phyloP scores from a whole-genome alignment of 202 grass and related monocot genomes.

The Carex sylvatica region DNA sequence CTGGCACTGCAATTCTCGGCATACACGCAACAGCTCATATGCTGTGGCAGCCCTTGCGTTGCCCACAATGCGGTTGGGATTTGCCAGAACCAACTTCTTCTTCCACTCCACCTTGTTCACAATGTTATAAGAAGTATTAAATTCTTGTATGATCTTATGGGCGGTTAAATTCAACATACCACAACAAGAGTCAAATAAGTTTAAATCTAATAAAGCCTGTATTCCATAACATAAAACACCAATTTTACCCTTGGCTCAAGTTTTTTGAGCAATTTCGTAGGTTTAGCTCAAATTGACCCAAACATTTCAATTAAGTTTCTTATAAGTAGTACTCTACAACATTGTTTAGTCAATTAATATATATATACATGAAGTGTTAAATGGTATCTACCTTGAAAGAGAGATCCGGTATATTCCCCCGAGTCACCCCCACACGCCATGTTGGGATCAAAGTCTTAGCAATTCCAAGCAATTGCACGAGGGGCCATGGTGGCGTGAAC shows the following conservation, averaged over 20 bases:
- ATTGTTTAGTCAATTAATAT: not conserved
- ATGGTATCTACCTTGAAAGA: conserved; percentile 61
- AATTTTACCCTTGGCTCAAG: not conserved
- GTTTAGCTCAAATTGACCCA: not conserved
- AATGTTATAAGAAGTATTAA: conserved; percentile 49
- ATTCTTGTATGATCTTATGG: conserved; percentile 40
- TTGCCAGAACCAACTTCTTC: conserved; percentile 49
- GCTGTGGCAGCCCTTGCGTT: conserved; percentile 71
- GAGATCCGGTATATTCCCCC: conserved; percentile 62
- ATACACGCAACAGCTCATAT: conserved; percentile 77
- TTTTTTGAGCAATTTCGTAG: not conserved
- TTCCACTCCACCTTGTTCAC: conserved; percentile 74
- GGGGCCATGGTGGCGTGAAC: conserved; percentile 82
- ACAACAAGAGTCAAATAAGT: not conserved
- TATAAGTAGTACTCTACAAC: not conserved
- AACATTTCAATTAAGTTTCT: not conserved
- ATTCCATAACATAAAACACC: not conserved
- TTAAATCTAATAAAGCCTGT: not conserved
- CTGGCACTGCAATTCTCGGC: conserved; percentile 63
- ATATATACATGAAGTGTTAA: not conserved
- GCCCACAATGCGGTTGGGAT: conserved; percentile 45
- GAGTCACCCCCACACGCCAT: conserved; percentile 68
- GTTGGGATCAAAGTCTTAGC: conserved; percentile 60
- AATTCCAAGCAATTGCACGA: conserved; percentile 70
- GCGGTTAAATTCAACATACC: not conserved